Evolutionary conservation across 2,329 filamentous ascomycete genomes (phyloP).

Genomic region (Camillea tinctor): DNA sequence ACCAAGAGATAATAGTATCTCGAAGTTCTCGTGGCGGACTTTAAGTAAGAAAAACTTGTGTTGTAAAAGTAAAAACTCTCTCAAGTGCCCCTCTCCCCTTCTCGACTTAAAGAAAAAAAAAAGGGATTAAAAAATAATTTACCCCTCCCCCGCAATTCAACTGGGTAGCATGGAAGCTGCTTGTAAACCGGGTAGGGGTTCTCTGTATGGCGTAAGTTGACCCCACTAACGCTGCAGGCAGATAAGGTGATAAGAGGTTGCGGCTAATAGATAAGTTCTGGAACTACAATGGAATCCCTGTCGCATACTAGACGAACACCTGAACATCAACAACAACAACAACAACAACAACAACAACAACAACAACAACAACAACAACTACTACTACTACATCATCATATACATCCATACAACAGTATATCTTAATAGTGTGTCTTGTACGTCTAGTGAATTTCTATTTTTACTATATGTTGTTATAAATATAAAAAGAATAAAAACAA

Average conservation of each 20-base stretch:
- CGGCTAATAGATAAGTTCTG: not conserved
- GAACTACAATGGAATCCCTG: not conserved
- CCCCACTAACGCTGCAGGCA: constrained; percentile 6
- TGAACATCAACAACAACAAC: not conserved
- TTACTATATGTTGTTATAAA: too few species aligned
- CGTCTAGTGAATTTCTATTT: too few species aligned
- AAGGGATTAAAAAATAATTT: constrained; percentile 2
- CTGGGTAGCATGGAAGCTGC: not conserved
- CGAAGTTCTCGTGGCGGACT: constrained; percentile 11
- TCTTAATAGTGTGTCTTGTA: too few species aligned
- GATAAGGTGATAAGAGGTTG: constrained; percentile 19
- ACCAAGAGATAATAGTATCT: not conserved
- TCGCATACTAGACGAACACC: not conserved
- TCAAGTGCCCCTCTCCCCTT: constrained; percentile 26
- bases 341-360: constrained; percentile 3
- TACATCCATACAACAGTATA: not conserved
- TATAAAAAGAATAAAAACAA: too few species aligned
- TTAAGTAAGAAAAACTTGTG: too few species aligned
- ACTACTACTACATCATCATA: constrained; percentile 1
- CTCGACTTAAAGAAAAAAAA: constrained; percentile 14
- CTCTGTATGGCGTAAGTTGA: not conserved
- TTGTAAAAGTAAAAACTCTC: too few species aligned
- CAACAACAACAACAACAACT: not conserved
- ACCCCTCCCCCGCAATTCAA: constrained; percentile 31
- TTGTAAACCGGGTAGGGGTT: not conserved